Evolutionary conservation across 2,329 filamentous ascomycete genomes (phyloP).

Genomic region (Fusarium euwallaceae): DNA sequence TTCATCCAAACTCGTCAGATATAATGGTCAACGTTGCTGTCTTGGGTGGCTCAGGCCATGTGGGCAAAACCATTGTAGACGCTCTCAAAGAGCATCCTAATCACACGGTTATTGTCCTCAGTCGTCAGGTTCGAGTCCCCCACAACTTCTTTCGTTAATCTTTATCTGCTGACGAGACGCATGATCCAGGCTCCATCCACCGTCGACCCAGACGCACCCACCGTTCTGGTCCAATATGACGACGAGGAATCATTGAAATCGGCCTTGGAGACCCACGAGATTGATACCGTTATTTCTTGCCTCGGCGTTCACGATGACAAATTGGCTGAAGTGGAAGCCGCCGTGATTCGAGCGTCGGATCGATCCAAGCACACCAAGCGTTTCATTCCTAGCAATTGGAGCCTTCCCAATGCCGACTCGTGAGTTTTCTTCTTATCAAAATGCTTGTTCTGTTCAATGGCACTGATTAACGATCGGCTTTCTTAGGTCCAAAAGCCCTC

Average conservation of each 20-base stretch:
- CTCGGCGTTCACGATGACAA: constrained; percentile 8
- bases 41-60: constrained; percentile 26
- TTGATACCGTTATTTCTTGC: not conserved
- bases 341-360: constrained; percentile 12
- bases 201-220: not conserved
- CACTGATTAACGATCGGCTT: not conserved
- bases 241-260: not conserved
- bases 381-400: constrained; percentile 25
- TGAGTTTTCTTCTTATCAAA: not conserved
- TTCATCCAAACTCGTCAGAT: not conserved
- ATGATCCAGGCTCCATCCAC: not conserved
- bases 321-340: constrained; percentile 3
- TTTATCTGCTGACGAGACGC: not conserved
- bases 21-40: constrained; percentile 25
- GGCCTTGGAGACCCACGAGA: not conserved
- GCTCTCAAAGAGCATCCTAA: constrained; percentile 14
- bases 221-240: not conserved
- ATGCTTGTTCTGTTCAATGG: not conserved
- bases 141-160: not conserved
- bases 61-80: constrained; percentile 23
- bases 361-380: constrained; percentile 12
- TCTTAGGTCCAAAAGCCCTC: not conserved
- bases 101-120: constrained; percentile 19
- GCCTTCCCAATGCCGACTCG: constrained; percentile 8
- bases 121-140: constrained; percentile 9